Conservation (phyloP, 148 eudicot genomes). For the Chenopodium album region DNA sequence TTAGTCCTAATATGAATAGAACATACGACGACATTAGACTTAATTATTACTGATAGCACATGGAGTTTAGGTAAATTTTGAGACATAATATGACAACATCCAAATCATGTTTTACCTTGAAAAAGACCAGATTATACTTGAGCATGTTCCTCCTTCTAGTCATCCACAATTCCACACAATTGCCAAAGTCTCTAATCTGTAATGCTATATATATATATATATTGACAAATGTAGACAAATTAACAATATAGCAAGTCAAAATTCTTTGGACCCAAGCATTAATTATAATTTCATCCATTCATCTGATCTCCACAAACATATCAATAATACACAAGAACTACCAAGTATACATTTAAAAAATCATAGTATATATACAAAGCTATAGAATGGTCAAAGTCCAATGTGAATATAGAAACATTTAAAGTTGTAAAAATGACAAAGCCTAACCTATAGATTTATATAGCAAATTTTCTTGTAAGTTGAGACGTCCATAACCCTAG, state of each 20-base stretch:
- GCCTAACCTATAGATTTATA: neutral
- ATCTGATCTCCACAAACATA: neutral
- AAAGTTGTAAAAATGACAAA: neutral
- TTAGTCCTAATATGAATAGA: no score
- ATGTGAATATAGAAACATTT: neutral
- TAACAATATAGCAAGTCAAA: neutral
- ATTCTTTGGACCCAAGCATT: neutral
- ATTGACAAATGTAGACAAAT: neutral
- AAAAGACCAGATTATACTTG: conserved; percentile 1
- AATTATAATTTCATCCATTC: neutral
- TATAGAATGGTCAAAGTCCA: neutral
- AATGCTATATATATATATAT: no score
- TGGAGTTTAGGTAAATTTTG: neutral
- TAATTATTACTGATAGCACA: neutral
- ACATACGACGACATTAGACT: no score
- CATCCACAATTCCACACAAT: conserved; percentile 21
- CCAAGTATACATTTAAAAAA: no score
- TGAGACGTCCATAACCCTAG: neutral
- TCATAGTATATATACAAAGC: neutral
- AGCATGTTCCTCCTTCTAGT: conserved; percentile 21
- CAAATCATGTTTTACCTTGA: conserved; percentile 13
- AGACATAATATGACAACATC: conserved; percentile 9
- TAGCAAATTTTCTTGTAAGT: neutral
- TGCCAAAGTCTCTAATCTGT: conserved; percentile 7
- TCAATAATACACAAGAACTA: neutral